Base-by-base conservation (phyloP, 371 early-diverging fungal genomes). In the Choanephora cucurbitarum region DNA sequence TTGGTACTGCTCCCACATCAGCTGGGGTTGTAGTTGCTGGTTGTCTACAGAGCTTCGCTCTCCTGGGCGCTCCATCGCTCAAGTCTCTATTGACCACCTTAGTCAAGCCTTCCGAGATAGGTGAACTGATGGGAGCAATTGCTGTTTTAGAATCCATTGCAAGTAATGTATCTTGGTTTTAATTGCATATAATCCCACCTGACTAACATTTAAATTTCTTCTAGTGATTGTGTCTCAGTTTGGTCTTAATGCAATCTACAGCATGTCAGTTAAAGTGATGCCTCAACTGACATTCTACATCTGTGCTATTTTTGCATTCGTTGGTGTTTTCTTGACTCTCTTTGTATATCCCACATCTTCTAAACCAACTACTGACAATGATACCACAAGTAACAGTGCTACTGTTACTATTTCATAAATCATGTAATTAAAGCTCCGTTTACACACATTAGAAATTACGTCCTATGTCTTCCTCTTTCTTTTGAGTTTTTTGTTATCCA, bases 101-200 rank as follows among this genome's bases (percentile, higher is more conserved):
- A 8, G 81, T 81, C 9, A 61, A 68, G 23, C 77, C 80, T 6
- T 62, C 67, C 5, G 70, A 82, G 58, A 69, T 79, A 21, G 85
- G 82, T 11, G 70, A 79, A 23, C 54, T 78, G 11, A 43, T 80
- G 34, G 80, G 82, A 0, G 82, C 83, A 5, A 19, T 77, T 14
- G 75, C 79, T 13, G 66, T 75, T 1, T 50, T 81, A 10, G 85
- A 84, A 43, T 60, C 83, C 9, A 39, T 79, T 56, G 75, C 72
- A 11, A 63, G 79, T 52, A 75, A 74, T 28, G 60, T 67, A 55
- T 19, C 52, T 49, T 18, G 55, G 62, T n/a, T 51, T 64, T 10
- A 19, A 18, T 44, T 7, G 21, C 21, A 13, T 15, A 14, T 14
- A 18, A 42, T 22, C 23, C 17, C 22, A 19, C 44, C 21, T 37